Evolutionary conservation across 2,329 filamentous ascomycete species (phyloP).

Genomic region (Sarocladiaceae sp.): DNA sequence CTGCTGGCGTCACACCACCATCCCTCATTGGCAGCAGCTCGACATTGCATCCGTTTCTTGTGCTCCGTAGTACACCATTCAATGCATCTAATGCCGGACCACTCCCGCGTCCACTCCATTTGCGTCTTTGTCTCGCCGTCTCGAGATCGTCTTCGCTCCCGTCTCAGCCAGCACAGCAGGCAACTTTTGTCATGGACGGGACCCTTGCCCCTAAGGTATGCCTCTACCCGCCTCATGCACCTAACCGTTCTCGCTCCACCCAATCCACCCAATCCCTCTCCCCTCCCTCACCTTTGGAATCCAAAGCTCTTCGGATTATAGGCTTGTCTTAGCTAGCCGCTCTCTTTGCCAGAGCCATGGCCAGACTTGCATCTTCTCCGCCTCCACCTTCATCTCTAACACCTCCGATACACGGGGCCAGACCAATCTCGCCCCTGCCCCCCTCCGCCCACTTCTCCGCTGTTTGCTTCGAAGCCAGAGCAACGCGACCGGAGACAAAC

Average conservation of each 20-base stretch:
- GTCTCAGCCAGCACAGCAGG: no score
- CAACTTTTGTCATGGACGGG: no score
- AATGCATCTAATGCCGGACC: no score
- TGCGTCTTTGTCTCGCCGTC: no score
- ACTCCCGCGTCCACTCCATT: no score
- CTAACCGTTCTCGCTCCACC: background rate
- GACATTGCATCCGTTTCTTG: no score
- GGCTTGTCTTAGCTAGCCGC: no score
- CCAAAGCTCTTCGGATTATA: background rate
- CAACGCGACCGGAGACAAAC: no score
- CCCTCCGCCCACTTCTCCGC: background rate
- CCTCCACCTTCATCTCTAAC: background rate
- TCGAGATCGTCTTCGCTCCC: no score
- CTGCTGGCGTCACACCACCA: conserved; percentile 4
- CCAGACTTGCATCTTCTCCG: no score
- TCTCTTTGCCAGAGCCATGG: background rate
- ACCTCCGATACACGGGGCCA: background rate
- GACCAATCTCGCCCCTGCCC: background rate
- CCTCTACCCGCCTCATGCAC: background rate
- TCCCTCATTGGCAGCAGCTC: background rate
- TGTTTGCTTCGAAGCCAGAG: background rate
- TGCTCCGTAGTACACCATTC: no score
- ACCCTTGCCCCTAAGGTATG: background rate
- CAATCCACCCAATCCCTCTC: background rate
- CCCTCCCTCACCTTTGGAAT: background rate